Evolutionary conservation across 129 eudicot species (phyloP).

Genomic region (Escallonia rubra): DNA sequence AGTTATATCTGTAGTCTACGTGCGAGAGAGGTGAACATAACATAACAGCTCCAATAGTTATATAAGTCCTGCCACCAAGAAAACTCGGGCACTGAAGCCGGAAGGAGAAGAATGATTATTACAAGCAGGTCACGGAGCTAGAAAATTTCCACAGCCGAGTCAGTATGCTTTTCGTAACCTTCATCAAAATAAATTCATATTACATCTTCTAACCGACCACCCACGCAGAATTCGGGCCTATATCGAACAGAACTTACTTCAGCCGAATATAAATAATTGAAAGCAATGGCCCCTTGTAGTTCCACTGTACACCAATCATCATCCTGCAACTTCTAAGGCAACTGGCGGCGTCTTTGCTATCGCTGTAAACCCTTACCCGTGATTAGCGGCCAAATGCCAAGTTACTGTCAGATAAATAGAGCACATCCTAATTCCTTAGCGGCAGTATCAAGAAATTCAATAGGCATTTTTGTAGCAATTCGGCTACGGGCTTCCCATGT

Average conservation of each 20-base stretch:
- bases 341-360: too few relatives aligned
- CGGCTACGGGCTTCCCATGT: constrained; percentile 96
- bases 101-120: background rate
- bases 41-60: background rate
- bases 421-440: constrained; percentile 91
- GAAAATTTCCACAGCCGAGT: background rate
- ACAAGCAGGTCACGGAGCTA: background rate
- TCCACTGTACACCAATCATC: constrained; percentile 15
- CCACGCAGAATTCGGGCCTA: background rate
- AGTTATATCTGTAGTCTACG: too few relatives aligned
- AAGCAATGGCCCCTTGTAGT: background rate
- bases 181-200: constrained; percentile 6
- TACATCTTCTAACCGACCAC: constrained; percentile 10
- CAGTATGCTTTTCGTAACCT: background rate
- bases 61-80: background rate
- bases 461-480: constrained; percentile 61
- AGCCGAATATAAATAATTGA: background rate
- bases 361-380: background rate
- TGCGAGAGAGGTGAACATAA: too few relatives aligned
- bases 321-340: background rate
- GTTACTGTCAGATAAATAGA: constrained; percentile 32
- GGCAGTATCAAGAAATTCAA: constrained; percentile 62
- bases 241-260: background rate
- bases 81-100: background rate
- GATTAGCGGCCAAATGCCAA: background rate